Conservation (phyloP, 805 yeast species). For the Myxozyma nipponensis region DNA sequence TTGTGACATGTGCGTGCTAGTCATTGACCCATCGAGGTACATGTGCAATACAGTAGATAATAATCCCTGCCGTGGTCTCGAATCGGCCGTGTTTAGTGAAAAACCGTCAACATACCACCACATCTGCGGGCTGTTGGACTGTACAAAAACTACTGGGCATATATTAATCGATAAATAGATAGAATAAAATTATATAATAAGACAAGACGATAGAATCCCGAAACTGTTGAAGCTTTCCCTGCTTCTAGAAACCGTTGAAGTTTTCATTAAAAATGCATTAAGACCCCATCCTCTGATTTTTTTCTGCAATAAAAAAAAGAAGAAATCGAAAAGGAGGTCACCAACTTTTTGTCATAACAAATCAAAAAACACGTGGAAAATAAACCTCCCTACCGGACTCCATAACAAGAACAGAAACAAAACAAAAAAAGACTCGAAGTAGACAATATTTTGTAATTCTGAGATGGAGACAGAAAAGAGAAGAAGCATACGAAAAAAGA, state of each 20-base stretch:
- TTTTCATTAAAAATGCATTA: background rate
- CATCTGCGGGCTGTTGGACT: too few relatives aligned
- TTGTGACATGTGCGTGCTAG: too few relatives aligned
- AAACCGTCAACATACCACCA: too few relatives aligned
- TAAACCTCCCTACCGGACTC: background rate
- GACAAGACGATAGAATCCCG: conserved; percentile 2
- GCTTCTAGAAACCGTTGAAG: conserved; percentile 3
- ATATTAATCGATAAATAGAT: background rate
- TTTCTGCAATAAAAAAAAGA: background rate
- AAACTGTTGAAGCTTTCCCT: conserved; percentile 2
- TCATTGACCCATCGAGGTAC: too few relatives aligned
- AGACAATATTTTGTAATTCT: background rate
- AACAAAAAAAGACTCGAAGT: background rate
- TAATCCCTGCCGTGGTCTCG: too few relatives aligned
- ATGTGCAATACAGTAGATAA: too few relatives aligned
- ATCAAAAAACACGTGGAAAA: background rate
- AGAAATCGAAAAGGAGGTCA: background rate
- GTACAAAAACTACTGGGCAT: too few relatives aligned
- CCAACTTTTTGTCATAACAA: background rate
- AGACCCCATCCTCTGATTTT: background rate
- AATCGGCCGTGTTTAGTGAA: too few relatives aligned
- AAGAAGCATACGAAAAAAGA: background rate
- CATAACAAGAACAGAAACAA: too few relatives aligned
- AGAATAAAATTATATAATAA: background rate
- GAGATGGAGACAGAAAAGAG: background rate